phyloP scores from a whole-genome alignment of 352 stramenopile species.

The Peronospora farinosa region DNA sequence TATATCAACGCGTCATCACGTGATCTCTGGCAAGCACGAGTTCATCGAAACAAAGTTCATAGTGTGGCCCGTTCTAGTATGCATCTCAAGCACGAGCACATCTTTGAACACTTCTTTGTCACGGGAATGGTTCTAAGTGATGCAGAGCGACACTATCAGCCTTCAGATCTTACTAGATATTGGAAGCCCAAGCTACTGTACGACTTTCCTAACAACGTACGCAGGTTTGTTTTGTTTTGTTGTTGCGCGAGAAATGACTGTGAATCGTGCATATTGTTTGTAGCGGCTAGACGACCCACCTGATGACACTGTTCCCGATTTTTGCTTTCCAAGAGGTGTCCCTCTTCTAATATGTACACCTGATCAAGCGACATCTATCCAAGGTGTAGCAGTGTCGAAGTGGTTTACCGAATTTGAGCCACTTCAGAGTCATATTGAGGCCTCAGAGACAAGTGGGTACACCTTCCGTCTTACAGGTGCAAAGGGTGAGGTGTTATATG shows the following conservation, averaged over 20 bases:
- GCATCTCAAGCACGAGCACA: constrained; percentile 71
- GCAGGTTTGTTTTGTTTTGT: constrained; percentile 11
- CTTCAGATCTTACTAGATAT: constrained; percentile 35
- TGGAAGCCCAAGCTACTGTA: constrained; percentile 75
- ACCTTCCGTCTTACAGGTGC: constrained; percentile 78
- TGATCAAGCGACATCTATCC: constrained; percentile 42
- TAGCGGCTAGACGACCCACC: constrained; percentile 31
- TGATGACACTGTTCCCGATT: constrained; percentile 58
- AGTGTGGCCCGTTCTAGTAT: constrained; percentile 66
- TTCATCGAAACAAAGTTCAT: constrained; percentile 42
- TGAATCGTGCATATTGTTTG: constrained; percentile 4
- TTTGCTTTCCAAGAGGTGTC: constrained; percentile 76
- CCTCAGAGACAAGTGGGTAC: constrained; percentile 59
- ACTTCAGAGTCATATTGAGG: constrained; percentile 57
- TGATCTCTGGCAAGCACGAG: constrained; percentile 55
- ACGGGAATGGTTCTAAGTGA: constrained; percentile 38
- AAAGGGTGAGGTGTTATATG: constrained; percentile 78
- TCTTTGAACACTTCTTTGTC: constrained; percentile 84
- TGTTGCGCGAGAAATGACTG: not conserved
- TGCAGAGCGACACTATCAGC: constrained; percentile 26
- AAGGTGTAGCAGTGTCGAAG: constrained; percentile 50
- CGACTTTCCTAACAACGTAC: constrained; percentile 56
- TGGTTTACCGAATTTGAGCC: constrained; percentile 64
- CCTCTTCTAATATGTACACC: constrained; percentile 51
- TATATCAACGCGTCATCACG: constrained; percentile 56